These are phyloP conservation scores for Saprolegnia parasitica DNA, from an alignment of 352 stramenopile species.

Conservation along the genomic window DNA sequence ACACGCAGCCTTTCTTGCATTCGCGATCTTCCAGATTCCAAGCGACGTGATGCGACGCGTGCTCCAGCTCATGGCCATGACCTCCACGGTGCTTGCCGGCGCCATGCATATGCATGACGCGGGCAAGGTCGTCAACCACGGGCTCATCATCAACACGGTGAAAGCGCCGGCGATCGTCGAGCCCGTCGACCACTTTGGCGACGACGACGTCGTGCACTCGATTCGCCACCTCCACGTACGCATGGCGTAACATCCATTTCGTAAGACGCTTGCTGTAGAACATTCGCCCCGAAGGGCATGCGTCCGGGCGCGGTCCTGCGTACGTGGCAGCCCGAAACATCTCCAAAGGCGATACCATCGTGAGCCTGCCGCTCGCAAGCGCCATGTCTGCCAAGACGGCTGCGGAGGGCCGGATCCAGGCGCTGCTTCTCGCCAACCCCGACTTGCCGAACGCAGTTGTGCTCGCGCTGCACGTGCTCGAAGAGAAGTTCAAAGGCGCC, in stretches of 20 bases:
- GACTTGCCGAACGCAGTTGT: slow-evolving; percentile 21
- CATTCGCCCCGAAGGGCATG: background rate
- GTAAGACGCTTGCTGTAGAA: slow-evolving; percentile 17
- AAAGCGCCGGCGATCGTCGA: background rate
- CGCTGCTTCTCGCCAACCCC: slow-evolving; percentile 10
- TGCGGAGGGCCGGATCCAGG: slow-evolving; percentile 6
- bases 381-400: slow-evolving; percentile 22
- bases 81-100: background rate
- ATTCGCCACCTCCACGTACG: background rate
- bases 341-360: slow-evolving; percentile 12
- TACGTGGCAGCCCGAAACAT: slow-evolving; percentile 18
- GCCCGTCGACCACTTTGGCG: background rate
- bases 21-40: slow-evolving; percentile 1
- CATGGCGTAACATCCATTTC: background rate
- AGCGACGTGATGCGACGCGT: background rate
- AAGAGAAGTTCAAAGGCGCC: slow-evolving; percentile 22
- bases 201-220: slow-evolving; percentile 21
- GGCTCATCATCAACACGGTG: background rate
- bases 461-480: slow-evolving; percentile 22
- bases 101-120: background rate
- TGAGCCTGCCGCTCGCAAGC: slow-evolving; percentile 13
- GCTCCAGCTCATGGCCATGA: background rate
- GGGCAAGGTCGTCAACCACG: background rate
- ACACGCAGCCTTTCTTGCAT: slow-evolving; percentile 1
- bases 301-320: background rate